Base-by-base conservation (phyloP, 164 flowering plant genomes). In the Tetrastigma voinierianum region DNA sequence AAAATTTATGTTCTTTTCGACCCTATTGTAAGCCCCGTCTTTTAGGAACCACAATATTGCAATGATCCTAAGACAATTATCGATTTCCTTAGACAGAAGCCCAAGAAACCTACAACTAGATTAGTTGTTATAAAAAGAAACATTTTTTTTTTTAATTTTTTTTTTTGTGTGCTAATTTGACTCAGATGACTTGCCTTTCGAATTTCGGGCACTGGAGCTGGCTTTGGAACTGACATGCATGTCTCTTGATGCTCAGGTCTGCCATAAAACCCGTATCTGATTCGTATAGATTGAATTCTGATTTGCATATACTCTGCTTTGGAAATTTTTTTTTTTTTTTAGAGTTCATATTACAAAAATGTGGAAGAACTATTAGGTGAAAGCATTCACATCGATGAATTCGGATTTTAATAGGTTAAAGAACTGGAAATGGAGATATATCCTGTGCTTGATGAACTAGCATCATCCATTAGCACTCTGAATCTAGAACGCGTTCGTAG, bases 131-230 rank as follows among this genome's bases (percentile, higher is more conserved):
- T n/a, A n/a, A n/a, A n/a, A n/a, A n/a, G n/a, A n/a, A n/a, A n/a
- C 12, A 12, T 17, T 13, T 43, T 25, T 21, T 46, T 3, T 54
- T 9, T 20, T 9, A n/a, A 4, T 57, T 40, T 46, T 20, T 1
- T 47, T 18, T 18, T 5, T 17, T 24, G n/a, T 65, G 52, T 65
- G 47, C 61, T 67, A 55, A 51, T 78, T 70, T 81, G 71, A 72
- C 77, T 76, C 91, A 95, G 99, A 90, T 84, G 87, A 88, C 78
- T 80, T 95, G 67, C 97, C 97, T 63, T 92, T 95, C 76, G 99
- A 95, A 76, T 90, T 95, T 72, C 86, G 81, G 73, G 97, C 99
- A 64, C 70, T 95, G 78, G 99, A 95, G 84, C 83, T 95, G 70
- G 97, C 97, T 72, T 79, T 95, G 86, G 99, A 95, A 67, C 73